Conservation (phyloP, 768 basidiomycete species). For the Leccinum subtestaceum region DNA sequence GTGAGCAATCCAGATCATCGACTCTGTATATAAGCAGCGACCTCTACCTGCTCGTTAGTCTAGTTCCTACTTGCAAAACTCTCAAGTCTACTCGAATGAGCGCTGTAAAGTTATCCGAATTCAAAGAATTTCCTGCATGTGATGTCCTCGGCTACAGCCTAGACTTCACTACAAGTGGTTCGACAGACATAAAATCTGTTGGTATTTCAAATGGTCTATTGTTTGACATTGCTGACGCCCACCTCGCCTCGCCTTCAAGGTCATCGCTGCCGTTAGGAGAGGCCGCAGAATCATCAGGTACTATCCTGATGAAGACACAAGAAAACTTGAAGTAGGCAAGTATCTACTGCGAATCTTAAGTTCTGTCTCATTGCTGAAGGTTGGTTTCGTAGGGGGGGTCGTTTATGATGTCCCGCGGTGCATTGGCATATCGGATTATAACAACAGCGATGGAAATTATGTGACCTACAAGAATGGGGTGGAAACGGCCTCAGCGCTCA, state of each 20-base stretch:
- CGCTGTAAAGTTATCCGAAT: neutral
- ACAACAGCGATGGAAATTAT: constrained; percentile 5
- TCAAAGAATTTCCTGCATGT: constrained; percentile 4
- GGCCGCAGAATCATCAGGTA: neutral
- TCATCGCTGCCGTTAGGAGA: neutral
- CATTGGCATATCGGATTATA: neutral
- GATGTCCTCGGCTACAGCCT: constrained; percentile 6
- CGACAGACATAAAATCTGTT: constrained; percentile 5
- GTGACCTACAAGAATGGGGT: constrained; percentile 2
- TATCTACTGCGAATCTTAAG: neutral
- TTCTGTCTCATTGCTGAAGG: neutral
- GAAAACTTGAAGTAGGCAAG: neutral
- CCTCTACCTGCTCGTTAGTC: neutral
- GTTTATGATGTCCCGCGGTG: constrained; percentile 1
- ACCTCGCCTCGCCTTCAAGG: neutral
- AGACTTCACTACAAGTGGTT: constrained; percentile 4
- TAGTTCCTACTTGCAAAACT: neutral
- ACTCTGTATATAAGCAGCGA: neutral
- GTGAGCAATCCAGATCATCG: neutral
- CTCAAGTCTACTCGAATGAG: neutral
- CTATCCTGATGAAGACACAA: neutral
- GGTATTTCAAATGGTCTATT: neutral
- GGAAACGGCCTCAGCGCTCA: neutral
- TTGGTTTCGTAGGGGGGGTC: neutral
- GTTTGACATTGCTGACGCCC: neutral